A percentile compares a stretch with the other conserved stretches of the same genome.
These are phyloP conservation scores for Lachancea thermotolerans DNA, from an alignment of 805 yeast genomes.

Conservation along the genomic window DNA sequence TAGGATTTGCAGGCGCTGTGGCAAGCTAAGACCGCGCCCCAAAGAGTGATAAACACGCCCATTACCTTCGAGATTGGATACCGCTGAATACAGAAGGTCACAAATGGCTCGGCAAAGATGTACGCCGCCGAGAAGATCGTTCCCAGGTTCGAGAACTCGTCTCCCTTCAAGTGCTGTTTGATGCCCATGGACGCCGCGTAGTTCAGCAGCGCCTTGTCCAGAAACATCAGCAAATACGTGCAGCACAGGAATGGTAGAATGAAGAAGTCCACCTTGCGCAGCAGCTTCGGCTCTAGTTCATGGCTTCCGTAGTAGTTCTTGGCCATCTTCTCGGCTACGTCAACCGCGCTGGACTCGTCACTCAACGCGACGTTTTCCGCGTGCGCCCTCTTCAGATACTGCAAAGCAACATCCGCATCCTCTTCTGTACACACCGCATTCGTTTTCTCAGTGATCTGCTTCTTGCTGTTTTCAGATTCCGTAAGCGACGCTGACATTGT, in stretches of 20 bases:
- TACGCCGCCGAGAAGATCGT: slow-evolving; percentile 50
- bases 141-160: slow-evolving; percentile 46
- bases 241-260: slow-evolving; percentile 46
- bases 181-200: slow-evolving; percentile 64
- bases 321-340: neutral
- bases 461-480: neutral
- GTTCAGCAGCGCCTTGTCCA: slow-evolving; percentile 53
- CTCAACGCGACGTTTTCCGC: slow-evolving; percentile 14
- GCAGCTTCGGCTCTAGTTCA: slow-evolving; percentile 15
- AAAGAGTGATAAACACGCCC: slow-evolving; percentile 39
- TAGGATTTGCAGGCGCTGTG: slow-evolving; percentile 49
- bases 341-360: slow-evolving; percentile 9
- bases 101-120: slow-evolving; percentile 48
- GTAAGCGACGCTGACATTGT: neutral
- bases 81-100: slow-evolving; percentile 42
- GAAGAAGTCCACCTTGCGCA: slow-evolving; percentile 40
- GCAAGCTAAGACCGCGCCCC: slow-evolving; percentile 49
- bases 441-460: neutral
- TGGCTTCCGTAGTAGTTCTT: slow-evolving; percentile 23
- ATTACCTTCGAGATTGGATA: slow-evolving; percentile 49
- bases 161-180: slow-evolving; percentile 39
- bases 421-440: slow-evolving; percentile 3
- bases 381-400: slow-evolving; percentile 16
- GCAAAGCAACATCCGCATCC: slow-evolving; percentile 21
- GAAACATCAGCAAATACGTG: slow-evolving; percentile 49